A percentile compares a stretch with the other conserved stretches of the same genome.
phyloP scores from a whole-genome alignment of 257 asterid species.

The Solanum microdontum region DNA sequence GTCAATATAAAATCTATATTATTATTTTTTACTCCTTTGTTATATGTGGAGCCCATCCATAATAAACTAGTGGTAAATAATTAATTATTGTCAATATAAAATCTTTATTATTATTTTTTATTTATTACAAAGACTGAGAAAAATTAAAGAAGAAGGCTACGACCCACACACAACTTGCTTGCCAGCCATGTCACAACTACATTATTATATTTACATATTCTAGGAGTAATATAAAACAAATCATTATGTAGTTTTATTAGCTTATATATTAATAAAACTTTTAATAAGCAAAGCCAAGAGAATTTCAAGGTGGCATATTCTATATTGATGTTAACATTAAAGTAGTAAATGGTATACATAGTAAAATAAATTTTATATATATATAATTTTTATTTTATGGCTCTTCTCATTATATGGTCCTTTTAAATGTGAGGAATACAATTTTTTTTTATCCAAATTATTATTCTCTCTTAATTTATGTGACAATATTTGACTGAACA shows the following conservation, averaged over 20 bases:
- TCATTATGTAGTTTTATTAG: conserved; percentile 13
- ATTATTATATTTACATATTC: neutral
- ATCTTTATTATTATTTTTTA: neutral
- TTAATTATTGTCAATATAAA: neutral
- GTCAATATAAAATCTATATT: neutral
- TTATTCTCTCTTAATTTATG: neutral
- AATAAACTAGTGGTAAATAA: neutral
- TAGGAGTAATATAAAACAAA: neutral
- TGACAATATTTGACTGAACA: neutral
- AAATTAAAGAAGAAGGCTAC: neutral
- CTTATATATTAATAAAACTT: conserved; percentile 3
- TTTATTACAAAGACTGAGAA: neutral
- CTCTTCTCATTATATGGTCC: neutral
- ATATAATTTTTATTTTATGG: neutral
- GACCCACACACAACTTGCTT: neutral
- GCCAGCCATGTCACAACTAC: conserved; percentile 2
- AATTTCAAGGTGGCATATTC: conserved; percentile 34
- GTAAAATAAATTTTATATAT: neutral
- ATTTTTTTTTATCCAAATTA: neutral
- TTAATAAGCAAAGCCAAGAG: conserved; percentile 13
- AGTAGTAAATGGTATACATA: neutral
- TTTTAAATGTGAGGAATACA: neutral
- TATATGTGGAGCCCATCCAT: neutral
- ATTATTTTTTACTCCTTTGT: neutral
- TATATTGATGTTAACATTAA: conserved; percentile 8